These are phyloP conservation scores for Amoeboaphelidium occidentale DNA, from an alignment of 371 early-diverging fungal species.

Conservation along the genomic window DNA sequence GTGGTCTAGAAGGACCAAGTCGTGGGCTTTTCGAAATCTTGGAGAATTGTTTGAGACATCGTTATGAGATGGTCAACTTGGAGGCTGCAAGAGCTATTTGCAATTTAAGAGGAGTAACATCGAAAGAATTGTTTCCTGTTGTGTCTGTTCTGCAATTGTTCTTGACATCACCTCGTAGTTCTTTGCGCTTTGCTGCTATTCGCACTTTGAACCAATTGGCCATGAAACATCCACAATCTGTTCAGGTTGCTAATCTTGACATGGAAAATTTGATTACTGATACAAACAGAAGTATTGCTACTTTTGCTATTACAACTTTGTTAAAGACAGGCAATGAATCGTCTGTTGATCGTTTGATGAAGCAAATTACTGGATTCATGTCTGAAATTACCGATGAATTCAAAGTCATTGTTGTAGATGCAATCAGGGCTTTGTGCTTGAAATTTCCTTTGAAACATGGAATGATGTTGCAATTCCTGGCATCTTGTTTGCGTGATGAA, in stretches of 20 bases:
- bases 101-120: slow-evolving; percentile 48
- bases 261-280: slow-evolving; percentile 92
- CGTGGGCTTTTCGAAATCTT: slow-evolving; percentile 32
- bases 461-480: slow-evolving; percentile 73
- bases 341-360: slow-evolving; percentile 88
- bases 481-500: slow-evolving; percentile 79
- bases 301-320: slow-evolving; percentile 93
- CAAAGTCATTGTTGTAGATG: slow-evolving; percentile 91
- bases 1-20: neutral
- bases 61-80: slow-evolving; percentile 85
- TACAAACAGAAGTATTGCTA: slow-evolving; percentile 84
- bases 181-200: slow-evolving; percentile 86
- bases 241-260: slow-evolving; percentile 80
- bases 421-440: slow-evolving; percentile 74
- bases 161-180: slow-evolving; percentile 69
- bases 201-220: slow-evolving; percentile 80
- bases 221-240: slow-evolving; percentile 57
- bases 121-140: slow-evolving; percentile 69
- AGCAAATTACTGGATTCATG: slow-evolving; percentile 90
- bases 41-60: slow-evolving; percentile 72
- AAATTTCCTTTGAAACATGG: slow-evolving; percentile 90
- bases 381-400: slow-evolving; percentile 92
- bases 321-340: slow-evolving; percentile 95
- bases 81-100: slow-evolving; percentile 96
- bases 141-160: slow-evolving; percentile 73